Percentiles rank a stretch among this genome's conserved stretches.
These are phyloP conservation scores for Debaryomycetaceae sp. DNA, from an alignment of 1,139 yeast species.

Conservation along the genomic window DNA sequence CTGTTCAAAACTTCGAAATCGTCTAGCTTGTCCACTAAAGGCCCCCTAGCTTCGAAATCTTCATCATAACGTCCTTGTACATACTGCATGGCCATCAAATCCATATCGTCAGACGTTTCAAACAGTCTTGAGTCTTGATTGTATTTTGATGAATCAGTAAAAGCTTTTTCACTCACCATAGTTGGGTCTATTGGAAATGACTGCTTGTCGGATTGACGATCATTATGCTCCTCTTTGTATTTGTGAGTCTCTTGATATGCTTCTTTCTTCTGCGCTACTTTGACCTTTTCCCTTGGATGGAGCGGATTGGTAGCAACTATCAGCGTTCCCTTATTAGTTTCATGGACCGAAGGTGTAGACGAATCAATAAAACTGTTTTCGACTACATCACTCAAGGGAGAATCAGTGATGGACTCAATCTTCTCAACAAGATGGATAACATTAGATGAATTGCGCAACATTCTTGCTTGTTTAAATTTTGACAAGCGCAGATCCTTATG, in stretches of 20 bases:
- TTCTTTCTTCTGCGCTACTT: background rate
- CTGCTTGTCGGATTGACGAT: background rate
- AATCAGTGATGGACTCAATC: background rate
- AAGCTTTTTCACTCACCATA: background rate
- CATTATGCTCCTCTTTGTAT: too few relatives aligned
- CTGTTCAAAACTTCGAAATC: constrained; percentile 56
- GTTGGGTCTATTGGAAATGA: background rate
- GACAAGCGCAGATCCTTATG: constrained; percentile 16
- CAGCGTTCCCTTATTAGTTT: background rate
- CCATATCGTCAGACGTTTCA: constrained; percentile 31
- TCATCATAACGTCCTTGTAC: constrained; percentile 58
- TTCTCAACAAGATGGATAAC: background rate
- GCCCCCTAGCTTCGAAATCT: constrained; percentile 55
- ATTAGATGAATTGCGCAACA: background rate
- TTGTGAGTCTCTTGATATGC: background rate
- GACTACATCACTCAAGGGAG: background rate
- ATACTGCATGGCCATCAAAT: constrained; percentile 61
- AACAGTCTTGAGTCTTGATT: background rate
- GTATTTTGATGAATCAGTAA: too few relatives aligned
- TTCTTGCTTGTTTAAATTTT: constrained; percentile 22
- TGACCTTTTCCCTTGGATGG: background rate
- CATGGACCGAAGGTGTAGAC: background rate
- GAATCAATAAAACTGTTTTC: background rate
- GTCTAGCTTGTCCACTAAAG: constrained; percentile 49
- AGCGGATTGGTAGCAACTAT: background rate